Evolutionary conservation across 371 early-diverging fungal genomes (phyloP).

Genomic region (Mucor irregularis): DNA sequence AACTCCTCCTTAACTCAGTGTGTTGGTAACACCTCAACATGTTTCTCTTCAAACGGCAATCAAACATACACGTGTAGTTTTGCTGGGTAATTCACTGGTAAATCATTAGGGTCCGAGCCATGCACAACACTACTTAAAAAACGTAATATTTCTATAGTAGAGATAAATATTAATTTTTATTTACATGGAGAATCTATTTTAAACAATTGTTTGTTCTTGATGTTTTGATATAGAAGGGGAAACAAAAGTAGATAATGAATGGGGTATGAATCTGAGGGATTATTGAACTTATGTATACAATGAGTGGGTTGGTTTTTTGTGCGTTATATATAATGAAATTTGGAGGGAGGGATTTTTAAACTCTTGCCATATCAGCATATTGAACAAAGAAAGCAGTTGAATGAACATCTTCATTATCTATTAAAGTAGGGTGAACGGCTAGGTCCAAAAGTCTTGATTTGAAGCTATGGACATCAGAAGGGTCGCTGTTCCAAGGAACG

Average conservation of each 20-base stretch:
- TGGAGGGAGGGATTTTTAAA: conserved; percentile 14
- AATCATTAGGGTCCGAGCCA: too few species aligned
- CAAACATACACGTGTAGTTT: too few species aligned
- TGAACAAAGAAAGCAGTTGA: conserved; percentile 26
- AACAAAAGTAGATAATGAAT: not conserved
- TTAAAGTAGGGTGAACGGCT: conserved; percentile 18
- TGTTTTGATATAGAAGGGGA: too few species aligned
- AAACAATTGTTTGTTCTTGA: not conserved
- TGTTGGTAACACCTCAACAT: not conserved
- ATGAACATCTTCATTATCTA: conserved; percentile 16
- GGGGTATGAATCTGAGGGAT: too few species aligned
- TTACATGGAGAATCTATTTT: conserved; percentile 1
- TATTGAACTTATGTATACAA: not conserved
- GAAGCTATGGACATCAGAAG: conserved; percentile 15
- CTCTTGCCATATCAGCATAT: conserved; percentile 28
- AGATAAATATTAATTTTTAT: too few species aligned
- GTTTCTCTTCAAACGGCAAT: too few species aligned
- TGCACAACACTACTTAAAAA: too few species aligned
- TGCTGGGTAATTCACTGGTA: too few species aligned
- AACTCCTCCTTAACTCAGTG: not conserved
- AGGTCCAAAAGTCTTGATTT: conserved; percentile 24
- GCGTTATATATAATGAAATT: not conserved
- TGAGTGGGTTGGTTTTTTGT: not conserved
- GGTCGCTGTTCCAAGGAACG: conserved; percentile 32
- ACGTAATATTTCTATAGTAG: too few species aligned